These are phyloP conservation scores for Arthrobotrys musiformis DNA, from an alignment of 2,329 filamentous ascomycete genomes.

Conservation along the genomic window DNA sequence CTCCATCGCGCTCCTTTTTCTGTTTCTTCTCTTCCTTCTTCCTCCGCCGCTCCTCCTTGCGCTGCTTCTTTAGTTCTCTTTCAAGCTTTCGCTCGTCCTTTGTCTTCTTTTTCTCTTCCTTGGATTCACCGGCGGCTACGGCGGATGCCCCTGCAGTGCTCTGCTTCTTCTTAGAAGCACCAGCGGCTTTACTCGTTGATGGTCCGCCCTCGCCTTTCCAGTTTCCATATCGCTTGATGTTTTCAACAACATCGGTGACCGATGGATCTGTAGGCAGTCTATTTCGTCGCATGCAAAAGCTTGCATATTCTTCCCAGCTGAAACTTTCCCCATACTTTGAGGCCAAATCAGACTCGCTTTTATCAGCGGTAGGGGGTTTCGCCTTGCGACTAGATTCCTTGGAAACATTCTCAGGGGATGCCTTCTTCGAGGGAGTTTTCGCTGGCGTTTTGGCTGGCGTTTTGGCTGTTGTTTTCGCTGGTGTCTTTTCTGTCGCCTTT, in stretches of 20 bases:
- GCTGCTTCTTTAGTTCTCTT: slow-evolving; percentile 13
- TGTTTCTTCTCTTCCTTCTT: slow-evolving; percentile 10
- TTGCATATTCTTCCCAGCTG: slow-evolving; percentile 18
- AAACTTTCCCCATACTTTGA: slow-evolving; percentile 26
- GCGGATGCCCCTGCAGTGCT: background rate
- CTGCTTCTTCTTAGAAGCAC: background rate
- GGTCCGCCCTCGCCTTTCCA: slow-evolving; percentile 6
- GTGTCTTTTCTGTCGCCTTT: background rate
- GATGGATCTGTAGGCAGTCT: slow-evolving; percentile 10
- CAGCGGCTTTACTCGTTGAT: background rate
- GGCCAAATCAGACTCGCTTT: background rate
- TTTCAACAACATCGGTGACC: slow-evolving; percentile 8
- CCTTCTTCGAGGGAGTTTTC: background rate
- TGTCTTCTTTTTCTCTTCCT: slow-evolving; percentile 1
- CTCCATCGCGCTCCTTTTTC: slow-evolving; percentile 16
- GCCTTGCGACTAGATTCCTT: background rate
- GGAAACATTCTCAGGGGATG: background rate
- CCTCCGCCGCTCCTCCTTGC: slow-evolving; percentile 7
- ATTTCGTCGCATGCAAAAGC: background rate
- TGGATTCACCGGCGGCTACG: background rate
- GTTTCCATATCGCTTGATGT: slow-evolving; percentile 20
- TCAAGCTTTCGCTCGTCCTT: background rate
- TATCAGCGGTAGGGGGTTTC: background rate
- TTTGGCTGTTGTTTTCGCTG: background rate
- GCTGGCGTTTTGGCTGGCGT: background rate